Base-by-base conservation (phyloP, 768 basidiomycete genomes). In the Psilocybe tampanensis region DNA sequence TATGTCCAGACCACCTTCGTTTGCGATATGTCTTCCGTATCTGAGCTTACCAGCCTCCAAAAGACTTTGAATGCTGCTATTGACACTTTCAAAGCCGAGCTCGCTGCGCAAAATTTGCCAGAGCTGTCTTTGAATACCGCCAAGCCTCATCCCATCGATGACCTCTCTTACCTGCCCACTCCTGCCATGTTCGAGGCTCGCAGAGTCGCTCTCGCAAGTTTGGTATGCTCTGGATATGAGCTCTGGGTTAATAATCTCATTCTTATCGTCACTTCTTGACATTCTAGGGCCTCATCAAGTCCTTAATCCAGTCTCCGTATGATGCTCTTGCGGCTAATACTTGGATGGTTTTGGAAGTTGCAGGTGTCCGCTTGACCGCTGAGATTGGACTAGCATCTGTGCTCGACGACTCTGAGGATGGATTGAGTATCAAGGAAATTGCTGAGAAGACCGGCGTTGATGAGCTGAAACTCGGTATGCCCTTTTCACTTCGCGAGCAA, bases 41-140 rank as follows among this genome's bases (percentile, higher is more conserved):
- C 76, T 42, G 74, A 77, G 64, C 62, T 76, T 39, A 69, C 69
- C 41, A 73, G 72, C 61, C 70, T 77, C 29, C 75, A 75, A 60
- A 67, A 65, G 49, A 74, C 76, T 34, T 70, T 77, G 55, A 77
- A 75, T 52, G 61, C 55, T 34, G 76, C 76, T 12, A 70, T 77
- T 42, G 74, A 77, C 52, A 62, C 64, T 23, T 74, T 74, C 68
- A 74, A 74, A 60, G 70, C 71, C 8, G 76, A 75, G 59, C 64
- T 75, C 24, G 67, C 66, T 21, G 67, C 70, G 18, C 72, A 73
- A 50, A 65, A 70, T 47, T 64, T 76, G 12, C 60, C 71, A 7
- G 73, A 75, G 59, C 75, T 72, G 2, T 76, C 75, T 8, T 58
- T 72, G 52, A 69, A 68, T 41, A 72, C 74, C 0, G 72, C 72